phyloP scores from a whole-genome alignment of 2,329 filamentous ascomycete genomes.

The Penicillium sp. region DNA sequence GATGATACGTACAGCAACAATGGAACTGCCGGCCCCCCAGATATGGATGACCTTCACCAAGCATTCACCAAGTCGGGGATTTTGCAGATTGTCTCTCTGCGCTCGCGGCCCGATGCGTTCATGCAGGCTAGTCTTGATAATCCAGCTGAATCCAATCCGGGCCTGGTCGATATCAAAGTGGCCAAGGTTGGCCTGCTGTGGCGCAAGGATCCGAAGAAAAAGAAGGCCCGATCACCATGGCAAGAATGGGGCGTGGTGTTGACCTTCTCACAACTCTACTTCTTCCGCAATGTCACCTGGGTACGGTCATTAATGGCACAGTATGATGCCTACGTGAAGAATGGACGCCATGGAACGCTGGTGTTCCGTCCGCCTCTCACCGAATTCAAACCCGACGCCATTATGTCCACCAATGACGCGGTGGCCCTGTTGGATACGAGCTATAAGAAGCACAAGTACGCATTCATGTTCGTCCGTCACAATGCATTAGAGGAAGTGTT shows the following conservation, averaged over 20 bases:
- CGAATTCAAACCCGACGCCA: slow-evolving; percentile 87
- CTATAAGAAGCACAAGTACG: slow-evolving; percentile 92
- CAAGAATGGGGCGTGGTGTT: slow-evolving; percentile 98
- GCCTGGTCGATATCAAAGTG: slow-evolving; percentile 94
- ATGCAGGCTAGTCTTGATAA: slow-evolving; percentile 85
- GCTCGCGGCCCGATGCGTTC: slow-evolving; percentile 92
- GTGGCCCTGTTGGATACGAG: slow-evolving; percentile 81
- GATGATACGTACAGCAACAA: slow-evolving; percentile 91
- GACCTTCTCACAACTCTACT: slow-evolving; percentile 94
- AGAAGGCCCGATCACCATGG: slow-evolving; percentile 92
- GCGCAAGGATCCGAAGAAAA: slow-evolving; percentile 91
- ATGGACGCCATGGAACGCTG: slow-evolving; percentile 71
- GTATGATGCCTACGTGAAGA: slow-evolving; percentile 75
- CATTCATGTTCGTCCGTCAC: slow-evolving; percentile 85
- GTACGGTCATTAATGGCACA: slow-evolving; percentile 87
- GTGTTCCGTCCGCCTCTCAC: slow-evolving; percentile 87
- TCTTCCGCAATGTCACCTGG: slow-evolving; percentile 92
- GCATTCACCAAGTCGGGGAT: slow-evolving; percentile 90
- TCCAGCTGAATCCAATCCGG: slow-evolving; percentile 80
- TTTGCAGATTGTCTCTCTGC: slow-evolving; percentile 88
- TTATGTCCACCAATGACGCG: slow-evolving; percentile 90
- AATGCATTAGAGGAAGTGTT: slow-evolving; percentile 86
- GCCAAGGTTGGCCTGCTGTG: slow-evolving; percentile 93
- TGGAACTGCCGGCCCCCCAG: slow-evolving; percentile 70
- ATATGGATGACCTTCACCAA: slow-evolving; percentile 77